Evolutionary conservation across 768 basidiomycete species (phyloP), one percentile per base, ranked within the genome.

Genomic region (Leccinum uliginosum): DNA sequence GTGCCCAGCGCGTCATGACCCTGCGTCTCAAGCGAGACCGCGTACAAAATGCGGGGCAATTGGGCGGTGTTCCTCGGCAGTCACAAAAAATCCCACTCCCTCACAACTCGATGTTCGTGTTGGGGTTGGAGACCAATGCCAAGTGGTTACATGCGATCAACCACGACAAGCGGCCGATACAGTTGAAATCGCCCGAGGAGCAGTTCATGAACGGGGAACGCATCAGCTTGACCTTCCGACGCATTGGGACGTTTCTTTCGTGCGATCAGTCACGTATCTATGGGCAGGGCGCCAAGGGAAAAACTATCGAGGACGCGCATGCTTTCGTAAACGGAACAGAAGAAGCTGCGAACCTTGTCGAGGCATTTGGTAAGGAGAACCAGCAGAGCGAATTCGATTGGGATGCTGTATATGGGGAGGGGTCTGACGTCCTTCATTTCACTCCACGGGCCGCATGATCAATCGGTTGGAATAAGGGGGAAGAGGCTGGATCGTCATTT

Each of bases 51-150:
- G 54, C 61, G 12, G 60, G 59, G 29, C 57, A 63, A 12, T 30
- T 30, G 29, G 23, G 56, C n/a, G 65, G 65, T 8, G 59, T 45
- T 23, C 73, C 76, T 8, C 75, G 80, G 6, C 65, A 65, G 1
- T 68, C 80, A 0, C 87, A 89, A 67, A 83, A 83, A 58, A 80
- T 92, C 19, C 83, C 85, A 1, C 81, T 93, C 0, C 87, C 87
- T 0, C 84, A 91, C 63, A 91, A 89, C 67, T 90, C 88, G 5
- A 84, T 91, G 79, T 91, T 93, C 67, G 84, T 90, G 57, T 75
- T 92, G 75, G 89, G 89, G 1, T 78, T 83, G 5, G 76, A 78
- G 53, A 91, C 89, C 49, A 93, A 93, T 62, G 74, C 75, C 54
- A 78, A 77, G 56, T 92, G 89, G 87, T 73, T 91, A 53, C 90